phyloP scores from a whole-genome alignment of 2,329 filamentous ascomycete species.

The Talaromyces sp. region DNA sequence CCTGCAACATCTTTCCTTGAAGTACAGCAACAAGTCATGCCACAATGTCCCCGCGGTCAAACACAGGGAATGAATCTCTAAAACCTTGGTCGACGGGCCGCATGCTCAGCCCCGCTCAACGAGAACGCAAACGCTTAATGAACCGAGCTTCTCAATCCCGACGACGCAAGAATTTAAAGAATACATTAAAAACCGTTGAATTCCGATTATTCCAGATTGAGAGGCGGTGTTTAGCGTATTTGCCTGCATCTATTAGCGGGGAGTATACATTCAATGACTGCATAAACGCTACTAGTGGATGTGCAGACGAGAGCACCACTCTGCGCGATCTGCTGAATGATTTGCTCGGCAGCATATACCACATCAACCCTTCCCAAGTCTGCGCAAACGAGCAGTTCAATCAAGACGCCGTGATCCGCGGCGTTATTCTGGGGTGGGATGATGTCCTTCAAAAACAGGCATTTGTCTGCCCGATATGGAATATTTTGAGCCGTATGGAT shows the following conservation, averaged over 20 bases:
- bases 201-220: slow-evolving; percentile 7
- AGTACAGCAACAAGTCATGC: neutral
- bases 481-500: slow-evolving; percentile 1
- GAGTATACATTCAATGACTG: slow-evolving; percentile 2
- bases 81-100: slow-evolving; percentile 10
- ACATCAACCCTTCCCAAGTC: neutral
- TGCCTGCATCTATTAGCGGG: neutral
- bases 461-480: slow-evolving; percentile 8
- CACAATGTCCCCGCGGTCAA: neutral
- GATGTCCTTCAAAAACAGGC: neutral
- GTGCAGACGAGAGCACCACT: neutral
- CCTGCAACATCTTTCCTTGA: neutral
- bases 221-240: neutral
- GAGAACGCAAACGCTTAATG: slow-evolving; percentile 11
- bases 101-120: neutral
- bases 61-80: neutral
- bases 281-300: neutral
- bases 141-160: slow-evolving; percentile 11
- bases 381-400: slow-evolving; percentile 3
- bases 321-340: slow-evolving; percentile 5
- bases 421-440: neutral
- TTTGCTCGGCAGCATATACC: neutral
- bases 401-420: neutral
- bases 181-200: neutral
- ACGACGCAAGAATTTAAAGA: neutral